Base-by-base conservation (phyloP, 83 land plant species). In the Isoetes engelmannii region DNA sequence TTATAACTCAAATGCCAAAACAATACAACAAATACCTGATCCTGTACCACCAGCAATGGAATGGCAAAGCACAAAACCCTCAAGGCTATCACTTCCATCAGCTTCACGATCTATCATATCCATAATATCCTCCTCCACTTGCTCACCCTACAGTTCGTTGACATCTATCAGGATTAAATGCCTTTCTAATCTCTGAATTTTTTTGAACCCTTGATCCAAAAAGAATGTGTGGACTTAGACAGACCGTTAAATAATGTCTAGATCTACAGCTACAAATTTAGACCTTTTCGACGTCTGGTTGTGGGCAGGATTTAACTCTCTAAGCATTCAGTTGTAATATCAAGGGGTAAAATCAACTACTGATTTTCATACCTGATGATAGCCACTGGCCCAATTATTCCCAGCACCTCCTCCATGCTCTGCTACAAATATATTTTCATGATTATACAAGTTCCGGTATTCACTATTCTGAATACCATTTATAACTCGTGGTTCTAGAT, bases 321-420 rank as follows among this genome's bases (percentile, higher is more conserved):
- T n/a, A n/a, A n/a, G n/a, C n/a, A n/a, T n/a, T n/a, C n/a, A n/a
- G n/a, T n/a, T n/a, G n/a, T n/a, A n/a, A n/a, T 17, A 58, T 17
- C 10, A 59, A 18, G 62, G 7, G 6, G 8, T 8, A 12, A 7
- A 59, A 19, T 12, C 19, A 12, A 42, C 45, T 8, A 3, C 71
- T n/a, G 20, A 53, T 37, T 37, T 4, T 58, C 72, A 43, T 48
- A 93, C 98, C 98, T 94, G 99, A 80, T 94, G 97, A 81, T 94
- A 94, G 5, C 99, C 99, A 79, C 99, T 94, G 42, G 99, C 99
- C 99, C 99, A 94, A 75, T 90, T 94, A 73, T 94, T 94, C 47
- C 99, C 99, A 68, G 99, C 98, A 69, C 99, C 99, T 19, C 99
- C 99, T 67, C 99, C 99, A 74, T 94, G 97, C 63, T 94, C 99